Percentiles rank a stretch among this genome's conserved stretches.
These are phyloP conservation scores for Tilletia horrida DNA, from an alignment of 1,284 basidiomycete species.

Conservation along the genomic window DNA sequence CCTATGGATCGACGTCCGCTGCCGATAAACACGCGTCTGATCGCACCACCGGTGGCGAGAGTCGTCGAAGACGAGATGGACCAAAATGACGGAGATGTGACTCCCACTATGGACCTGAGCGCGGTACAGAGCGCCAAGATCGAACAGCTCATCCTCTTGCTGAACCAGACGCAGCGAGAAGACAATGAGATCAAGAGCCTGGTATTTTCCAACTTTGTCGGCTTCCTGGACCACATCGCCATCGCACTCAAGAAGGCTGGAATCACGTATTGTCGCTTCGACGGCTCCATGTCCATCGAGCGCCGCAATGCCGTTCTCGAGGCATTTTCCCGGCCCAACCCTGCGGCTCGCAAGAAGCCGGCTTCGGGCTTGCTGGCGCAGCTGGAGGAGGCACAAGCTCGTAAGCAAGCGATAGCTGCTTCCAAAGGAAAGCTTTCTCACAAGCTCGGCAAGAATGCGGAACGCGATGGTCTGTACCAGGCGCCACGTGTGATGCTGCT, in stretches of 20 bases:
- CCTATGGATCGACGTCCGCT: conserved; percentile 78
- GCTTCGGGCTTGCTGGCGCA: neutral
- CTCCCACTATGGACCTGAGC: neutral
- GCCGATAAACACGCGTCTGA: conserved; percentile 58
- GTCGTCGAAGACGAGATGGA: conserved; percentile 31
- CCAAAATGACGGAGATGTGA: conserved; percentile 52
- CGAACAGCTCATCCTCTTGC: conserved; percentile 70
- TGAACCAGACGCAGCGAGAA: conserved; percentile 56
- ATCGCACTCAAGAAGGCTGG: conserved; percentile 67
- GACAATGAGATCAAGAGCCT: conserved; percentile 21
- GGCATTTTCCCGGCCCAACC: conserved; percentile 11
- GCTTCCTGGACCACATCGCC: conserved; percentile 62
- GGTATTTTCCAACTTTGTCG: conserved; percentile 22
- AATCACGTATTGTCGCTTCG: conserved; percentile 66
- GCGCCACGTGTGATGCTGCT: conserved; percentile 6
- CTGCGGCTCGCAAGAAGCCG: neutral
- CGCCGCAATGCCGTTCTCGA: conserved; percentile 13
- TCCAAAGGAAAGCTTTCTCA: conserved; percentile 24
- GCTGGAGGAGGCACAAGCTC: conserved; percentile 3
- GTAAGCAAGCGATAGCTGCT: neutral
- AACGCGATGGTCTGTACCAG: conserved; percentile 20
- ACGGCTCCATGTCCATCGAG: conserved; percentile 10
- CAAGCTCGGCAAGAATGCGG: conserved; percentile 29
- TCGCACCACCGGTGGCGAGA: conserved; percentile 65
- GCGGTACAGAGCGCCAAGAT: conserved; percentile 65